A percentile compares a stretch with the other conserved stretches of the same genome.
phyloP scores from a whole-genome alignment of 2,329 filamentous ascomycete genomes.

The Aspergillus ustus region DNA sequence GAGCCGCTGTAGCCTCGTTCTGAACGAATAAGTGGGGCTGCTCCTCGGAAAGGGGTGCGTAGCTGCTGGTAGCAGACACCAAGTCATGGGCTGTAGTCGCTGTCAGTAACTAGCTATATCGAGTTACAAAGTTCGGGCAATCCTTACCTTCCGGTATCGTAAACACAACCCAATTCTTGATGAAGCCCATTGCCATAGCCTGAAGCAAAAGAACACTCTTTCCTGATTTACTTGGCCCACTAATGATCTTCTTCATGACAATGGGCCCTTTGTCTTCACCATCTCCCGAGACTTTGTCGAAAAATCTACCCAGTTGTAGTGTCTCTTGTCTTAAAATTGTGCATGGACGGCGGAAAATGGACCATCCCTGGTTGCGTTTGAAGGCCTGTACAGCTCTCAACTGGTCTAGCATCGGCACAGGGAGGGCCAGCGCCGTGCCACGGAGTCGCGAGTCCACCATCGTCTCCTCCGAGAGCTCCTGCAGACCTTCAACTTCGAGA shows the following conservation, averaged over 20 bases:
- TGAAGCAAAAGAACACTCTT: conserved; percentile 89
- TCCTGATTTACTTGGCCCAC: conserved; percentile 74
- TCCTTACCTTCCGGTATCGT: conserved; percentile 82
- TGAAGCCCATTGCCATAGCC: conserved; percentile 77
- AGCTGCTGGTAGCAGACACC: conserved; percentile 78
- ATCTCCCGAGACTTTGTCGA: conserved; percentile 60
- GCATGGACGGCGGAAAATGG: conserved; percentile 79
- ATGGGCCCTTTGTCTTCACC: conserved; percentile 43
- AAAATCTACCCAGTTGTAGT: conserved; percentile 67
- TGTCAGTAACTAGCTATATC: conserved; percentile 22
- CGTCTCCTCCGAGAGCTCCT: conserved; percentile 61
- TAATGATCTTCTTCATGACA: conserved; percentile 67
- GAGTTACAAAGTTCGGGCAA: not conserved
- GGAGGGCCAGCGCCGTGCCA: conserved; percentile 72
- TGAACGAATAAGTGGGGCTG: conserved; percentile 70
- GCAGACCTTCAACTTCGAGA: conserved; percentile 71
- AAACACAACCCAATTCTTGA: conserved; percentile 87
- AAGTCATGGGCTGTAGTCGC: conserved; percentile 72
- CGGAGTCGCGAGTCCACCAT: conserved; percentile 60
- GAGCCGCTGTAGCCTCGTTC: conserved; percentile 73
- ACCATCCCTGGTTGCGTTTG: conserved; percentile 87
- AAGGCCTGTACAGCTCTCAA: conserved; percentile 86
- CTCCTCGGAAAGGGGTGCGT: conserved; percentile 67
- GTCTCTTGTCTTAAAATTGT: conserved; percentile 79
- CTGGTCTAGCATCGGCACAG: conserved; percentile 73